Conservation (phyloP, 441 rosid species). For the Adansonia gregorii region DNA sequence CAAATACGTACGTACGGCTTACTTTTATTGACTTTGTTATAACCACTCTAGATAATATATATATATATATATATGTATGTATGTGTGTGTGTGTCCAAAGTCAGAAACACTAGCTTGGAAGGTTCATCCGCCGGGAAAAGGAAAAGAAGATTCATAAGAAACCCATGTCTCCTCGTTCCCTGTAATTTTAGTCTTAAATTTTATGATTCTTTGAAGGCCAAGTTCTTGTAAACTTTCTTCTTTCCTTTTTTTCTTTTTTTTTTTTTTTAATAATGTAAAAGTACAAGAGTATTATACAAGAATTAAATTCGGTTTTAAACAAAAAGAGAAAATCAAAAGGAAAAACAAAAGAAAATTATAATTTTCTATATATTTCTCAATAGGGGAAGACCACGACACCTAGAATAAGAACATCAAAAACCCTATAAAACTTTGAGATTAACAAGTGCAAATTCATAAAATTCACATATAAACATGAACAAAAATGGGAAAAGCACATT, state of each 20-base stretch:
- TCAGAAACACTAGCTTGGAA: neutral
- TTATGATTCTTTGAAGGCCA: neutral
- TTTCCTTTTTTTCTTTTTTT: neutral
- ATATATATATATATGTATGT: no score
- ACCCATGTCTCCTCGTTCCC: neutral
- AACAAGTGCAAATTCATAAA: neutral
- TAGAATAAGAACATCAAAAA: neutral
- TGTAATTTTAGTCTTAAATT: neutral
- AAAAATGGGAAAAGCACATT: neutral
- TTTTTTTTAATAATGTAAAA: neutral
- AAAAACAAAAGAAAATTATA: neutral
- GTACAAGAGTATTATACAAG: neutral
- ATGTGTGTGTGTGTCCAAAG: neutral
- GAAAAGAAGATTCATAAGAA: neutral
- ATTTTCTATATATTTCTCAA: neutral
- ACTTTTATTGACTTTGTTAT: neutral
- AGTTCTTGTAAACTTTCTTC: neutral
- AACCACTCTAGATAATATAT: neutral
- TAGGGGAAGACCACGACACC: neutral
- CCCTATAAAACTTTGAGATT: neutral
- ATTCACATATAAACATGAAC: slow-evolving; percentile 4
- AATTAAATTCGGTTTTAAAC: neutral
- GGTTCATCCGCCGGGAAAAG: neutral
- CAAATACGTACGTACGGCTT: neutral
- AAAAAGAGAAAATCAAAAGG: neutral